A percentile compares a stretch with the other conserved stretches of the same genome.
Evolutionary conservation across 352 stramenopile species (phyloP).

Genomic region (Phytophthora sojae): DNA sequence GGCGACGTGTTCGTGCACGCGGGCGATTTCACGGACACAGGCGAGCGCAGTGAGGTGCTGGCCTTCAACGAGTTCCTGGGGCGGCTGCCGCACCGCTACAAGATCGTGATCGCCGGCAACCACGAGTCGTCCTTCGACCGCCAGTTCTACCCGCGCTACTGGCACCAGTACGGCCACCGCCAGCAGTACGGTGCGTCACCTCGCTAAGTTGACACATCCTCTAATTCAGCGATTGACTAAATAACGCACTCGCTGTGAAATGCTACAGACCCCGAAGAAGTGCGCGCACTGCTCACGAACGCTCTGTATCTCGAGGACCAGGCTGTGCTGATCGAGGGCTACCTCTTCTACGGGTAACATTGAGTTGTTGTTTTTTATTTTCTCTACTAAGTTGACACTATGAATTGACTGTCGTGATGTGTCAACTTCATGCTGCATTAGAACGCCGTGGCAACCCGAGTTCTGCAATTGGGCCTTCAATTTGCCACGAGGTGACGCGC

Average conservation of each 20-base stretch:
- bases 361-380: not conserved
- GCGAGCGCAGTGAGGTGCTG: constrained; percentile 63
- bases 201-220: not conserved
- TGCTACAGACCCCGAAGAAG: constrained; percentile 60
- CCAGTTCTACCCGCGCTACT: constrained; percentile 71
- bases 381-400: not conserved
- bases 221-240: not conserved
- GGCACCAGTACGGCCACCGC: constrained; percentile 75
- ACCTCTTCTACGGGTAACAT: constrained; percentile 74
- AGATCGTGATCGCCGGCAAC: constrained; percentile 84
- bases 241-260: not conserved
- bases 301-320: constrained; percentile 83
- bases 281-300: constrained; percentile 78
- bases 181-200: constrained; percentile 54
- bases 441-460: constrained; percentile 80
- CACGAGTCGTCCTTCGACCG: constrained; percentile 86
- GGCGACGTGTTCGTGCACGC: constrained; percentile 91
- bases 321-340: constrained; percentile 74
- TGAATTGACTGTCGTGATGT: not conserved
- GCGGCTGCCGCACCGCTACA: constrained; percentile 74
- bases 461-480: constrained; percentile 90
- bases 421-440: constrained; percentile 13
- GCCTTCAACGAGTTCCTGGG: constrained; percentile 79
- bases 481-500: constrained; percentile 52
- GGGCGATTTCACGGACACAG: constrained; percentile 90